These are phyloP conservation scores for Potentilla sterilis DNA, from an alignment of 306 rosid genomes.

Conservation along the genomic window DNA sequence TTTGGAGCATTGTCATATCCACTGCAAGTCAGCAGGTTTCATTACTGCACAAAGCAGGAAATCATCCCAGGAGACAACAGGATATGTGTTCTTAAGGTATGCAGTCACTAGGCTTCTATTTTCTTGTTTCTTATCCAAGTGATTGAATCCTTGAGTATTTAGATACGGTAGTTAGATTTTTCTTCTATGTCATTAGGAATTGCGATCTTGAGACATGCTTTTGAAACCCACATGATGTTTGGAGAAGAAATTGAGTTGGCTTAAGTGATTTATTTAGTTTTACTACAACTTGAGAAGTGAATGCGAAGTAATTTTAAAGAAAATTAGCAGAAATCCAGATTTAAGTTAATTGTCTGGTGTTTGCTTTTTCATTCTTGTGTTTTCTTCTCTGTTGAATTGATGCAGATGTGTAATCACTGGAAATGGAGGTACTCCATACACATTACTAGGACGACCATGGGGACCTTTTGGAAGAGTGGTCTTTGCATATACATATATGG, in stretches of 20 bases:
- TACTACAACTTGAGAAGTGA: neutral
- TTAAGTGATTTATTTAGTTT: neutral
- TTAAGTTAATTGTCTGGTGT: neutral
- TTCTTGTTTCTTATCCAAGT: neutral
- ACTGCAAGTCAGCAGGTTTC: constrained; percentile 78
- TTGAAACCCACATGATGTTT: neutral
- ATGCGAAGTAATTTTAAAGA: neutral
- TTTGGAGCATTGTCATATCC: constrained; percentile 80
- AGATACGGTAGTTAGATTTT: neutral
- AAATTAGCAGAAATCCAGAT: neutral
- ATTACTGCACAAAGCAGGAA: constrained; percentile 84
- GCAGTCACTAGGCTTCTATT: constrained; percentile 9
- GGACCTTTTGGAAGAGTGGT: constrained; percentile 90
- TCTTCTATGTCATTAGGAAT: neutral
- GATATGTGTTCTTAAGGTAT: constrained; percentile 83
- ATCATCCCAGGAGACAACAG: constrained; percentile 80
- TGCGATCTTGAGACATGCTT: neutral
- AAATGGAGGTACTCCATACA: constrained; percentile 49
- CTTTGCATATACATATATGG: constrained; percentile 75
- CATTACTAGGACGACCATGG: constrained; percentile 88
- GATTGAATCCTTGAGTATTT: neutral
- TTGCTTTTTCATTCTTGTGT: neutral
- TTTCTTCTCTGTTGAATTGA: constrained; percentile 21
- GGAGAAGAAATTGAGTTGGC: neutral
- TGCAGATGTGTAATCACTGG: constrained; percentile 85